Evolutionary conservation across 1,284 basidiomycete genomes (phyloP).

Genomic region (Flammula alnicola): DNA sequence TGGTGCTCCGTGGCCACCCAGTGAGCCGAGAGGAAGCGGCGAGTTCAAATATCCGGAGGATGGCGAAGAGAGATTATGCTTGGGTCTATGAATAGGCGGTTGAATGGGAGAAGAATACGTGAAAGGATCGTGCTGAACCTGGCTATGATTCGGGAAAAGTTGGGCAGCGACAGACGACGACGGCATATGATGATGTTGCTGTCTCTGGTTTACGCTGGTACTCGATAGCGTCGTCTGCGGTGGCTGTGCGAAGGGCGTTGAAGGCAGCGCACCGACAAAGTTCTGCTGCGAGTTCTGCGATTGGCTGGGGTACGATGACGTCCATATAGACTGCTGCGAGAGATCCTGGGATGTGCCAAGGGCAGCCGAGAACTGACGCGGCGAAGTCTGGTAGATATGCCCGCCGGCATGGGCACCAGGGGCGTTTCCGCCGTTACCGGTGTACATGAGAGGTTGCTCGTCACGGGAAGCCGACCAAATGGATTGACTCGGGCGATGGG

Average conservation of each 20-base stretch:
- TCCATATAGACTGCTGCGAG: conserved; percentile 42
- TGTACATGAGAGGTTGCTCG: conserved; percentile 42
- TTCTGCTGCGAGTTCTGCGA: conserved; percentile 36
- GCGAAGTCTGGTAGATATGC: conserved; percentile 30
- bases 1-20: conserved; percentile 14
- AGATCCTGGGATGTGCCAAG: conserved; percentile 27
- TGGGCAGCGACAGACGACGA: conserved; percentile 30
- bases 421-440: conserved; percentile 17
- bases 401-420: conserved; percentile 20
- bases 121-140: conserved; percentile 31
- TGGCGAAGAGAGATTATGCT: conserved; percentile 19
- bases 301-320: conserved; percentile 33
- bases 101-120: conserved; percentile 27
- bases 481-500: no score
- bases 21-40: neutral
- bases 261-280: conserved; percentile 29
- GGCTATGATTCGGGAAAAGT: conserved; percentile 24
- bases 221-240: conserved; percentile 20
- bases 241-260: conserved; percentile 29
- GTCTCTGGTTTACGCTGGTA: neutral
- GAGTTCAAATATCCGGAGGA: conserved; percentile 21
- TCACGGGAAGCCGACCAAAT: conserved; percentile 62
- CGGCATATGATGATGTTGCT: conserved; percentile 32
- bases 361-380: conserved; percentile 28
- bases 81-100: conserved; percentile 30